These are phyloP conservation scores for Trichoderma lentiforme DNA, from an alignment of 2,329 filamentous ascomycete genomes.

Conservation along the genomic window DNA sequence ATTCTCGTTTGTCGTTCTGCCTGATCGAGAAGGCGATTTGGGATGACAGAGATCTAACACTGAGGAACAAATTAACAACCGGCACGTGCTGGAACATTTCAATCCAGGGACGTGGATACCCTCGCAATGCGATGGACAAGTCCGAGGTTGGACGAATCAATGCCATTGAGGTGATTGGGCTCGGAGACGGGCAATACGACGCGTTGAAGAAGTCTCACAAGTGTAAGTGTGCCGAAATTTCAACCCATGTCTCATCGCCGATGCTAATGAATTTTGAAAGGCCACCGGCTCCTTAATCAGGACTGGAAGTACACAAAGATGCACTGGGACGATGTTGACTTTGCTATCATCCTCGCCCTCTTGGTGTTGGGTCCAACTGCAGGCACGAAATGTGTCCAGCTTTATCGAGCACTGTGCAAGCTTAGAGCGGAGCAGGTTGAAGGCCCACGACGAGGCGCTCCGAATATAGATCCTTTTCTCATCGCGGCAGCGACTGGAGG, in stretches of 20 bases:
- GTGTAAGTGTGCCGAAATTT: neutral
- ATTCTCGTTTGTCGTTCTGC: neutral
- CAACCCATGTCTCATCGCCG: neutral
- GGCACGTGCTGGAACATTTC: slow-evolving; percentile 1
- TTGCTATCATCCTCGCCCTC: slow-evolving; percentile 4
- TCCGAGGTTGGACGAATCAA: neutral
- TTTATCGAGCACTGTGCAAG: neutral
- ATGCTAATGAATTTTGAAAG: neutral
- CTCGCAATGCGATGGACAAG: neutral
- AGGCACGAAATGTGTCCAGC: neutral
- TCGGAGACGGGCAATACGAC: slow-evolving; percentile 1
- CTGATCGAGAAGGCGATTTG: neutral
- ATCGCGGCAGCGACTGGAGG: neutral
- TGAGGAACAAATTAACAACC: neutral
- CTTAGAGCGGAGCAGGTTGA: neutral
- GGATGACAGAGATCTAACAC: neutral
- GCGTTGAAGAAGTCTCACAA: neutral
- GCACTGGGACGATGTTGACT: slow-evolving; percentile 14
- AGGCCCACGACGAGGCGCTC: neutral
- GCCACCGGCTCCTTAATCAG: neutral
- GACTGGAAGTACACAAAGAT: slow-evolving; percentile 5
- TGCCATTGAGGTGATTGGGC: slow-evolving; percentile 8
- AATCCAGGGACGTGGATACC: neutral
- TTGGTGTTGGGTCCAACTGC: neutral
- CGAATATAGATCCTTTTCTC: neutral